phyloP scores from a whole-genome alignment of 768 basidiomycete genomes.

The Cyathus striatus region DNA sequence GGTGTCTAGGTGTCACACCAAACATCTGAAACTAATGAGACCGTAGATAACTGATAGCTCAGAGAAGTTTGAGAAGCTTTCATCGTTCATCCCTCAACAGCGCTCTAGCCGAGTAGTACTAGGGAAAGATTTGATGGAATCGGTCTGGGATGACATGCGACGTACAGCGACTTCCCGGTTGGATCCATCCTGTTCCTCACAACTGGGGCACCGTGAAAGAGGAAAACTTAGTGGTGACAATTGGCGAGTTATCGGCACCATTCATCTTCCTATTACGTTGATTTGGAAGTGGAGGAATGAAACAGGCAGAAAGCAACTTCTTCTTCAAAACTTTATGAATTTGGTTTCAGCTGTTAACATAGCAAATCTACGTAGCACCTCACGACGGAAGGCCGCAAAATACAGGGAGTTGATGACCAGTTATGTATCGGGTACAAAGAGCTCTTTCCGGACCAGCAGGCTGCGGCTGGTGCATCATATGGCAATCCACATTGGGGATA shows the following conservation, averaged over 20 bases:
- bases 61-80: neutral
- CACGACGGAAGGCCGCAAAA: conserved; percentile 10
- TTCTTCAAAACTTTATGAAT: conserved; percentile 24
- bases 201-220: conserved; percentile 21
- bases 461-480: conserved; percentile 16
- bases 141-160: conserved; percentile 22
- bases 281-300: conserved; percentile 16
- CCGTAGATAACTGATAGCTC: neutral
- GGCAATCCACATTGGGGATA: conserved; percentile 15
- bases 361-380: conserved; percentile 13
- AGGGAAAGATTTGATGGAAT: conserved; percentile 20
- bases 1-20: neutral
- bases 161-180: conserved; percentile 19
- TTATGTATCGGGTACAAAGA: conserved; percentile 9
- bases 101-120: conserved; percentile 13
- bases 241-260: conserved; percentile 19
- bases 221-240: conserved; percentile 27
- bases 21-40: neutral
- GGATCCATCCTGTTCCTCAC: conserved; percentile 22
- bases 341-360: conserved; percentile 17
- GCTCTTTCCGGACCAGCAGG: conserved; percentile 12
- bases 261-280: conserved; percentile 21
- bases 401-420: conserved; percentile 13
- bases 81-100: conserved; percentile 1
- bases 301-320: conserved; percentile 8